Evolutionary conservation across 441 rosid genomes (phyloP).

Genomic region (Erodium moschatum): DNA sequence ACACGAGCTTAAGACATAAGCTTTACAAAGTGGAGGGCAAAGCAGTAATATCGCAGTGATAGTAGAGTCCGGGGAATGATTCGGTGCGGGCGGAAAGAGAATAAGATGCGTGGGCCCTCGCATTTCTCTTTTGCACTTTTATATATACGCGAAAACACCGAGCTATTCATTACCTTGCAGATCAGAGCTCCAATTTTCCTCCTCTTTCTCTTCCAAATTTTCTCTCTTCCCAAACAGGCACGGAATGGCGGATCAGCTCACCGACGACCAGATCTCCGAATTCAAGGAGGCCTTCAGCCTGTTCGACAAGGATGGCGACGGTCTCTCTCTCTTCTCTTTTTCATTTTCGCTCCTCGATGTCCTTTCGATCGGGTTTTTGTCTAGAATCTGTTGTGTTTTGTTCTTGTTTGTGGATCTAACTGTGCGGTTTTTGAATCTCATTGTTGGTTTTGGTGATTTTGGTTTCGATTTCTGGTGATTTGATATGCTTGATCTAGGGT

Average conservation of each 20-base stretch:
- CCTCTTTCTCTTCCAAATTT: neutral
- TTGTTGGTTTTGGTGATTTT: neutral
- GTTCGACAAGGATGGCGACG: conserved; percentile 90
- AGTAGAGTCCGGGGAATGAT: too few species aligned
- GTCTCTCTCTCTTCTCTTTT: conserved; percentile 24
- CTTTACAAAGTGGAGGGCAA: too few species aligned
- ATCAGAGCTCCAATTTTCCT: neutral
- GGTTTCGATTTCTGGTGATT: neutral
- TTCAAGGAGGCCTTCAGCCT: conserved; percentile 84
- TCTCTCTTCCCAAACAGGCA: neutral
- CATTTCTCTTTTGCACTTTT: too few species aligned
- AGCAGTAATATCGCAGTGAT: too few species aligned
- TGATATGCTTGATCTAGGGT: neutral
- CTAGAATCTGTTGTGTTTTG: neutral
- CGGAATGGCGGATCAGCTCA: conserved; percentile 74
- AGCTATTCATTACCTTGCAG: neutral
- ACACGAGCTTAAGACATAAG: too few species aligned
- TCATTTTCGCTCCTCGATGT: neutral
- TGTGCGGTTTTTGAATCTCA: neutral
- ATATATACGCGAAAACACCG: too few species aligned
- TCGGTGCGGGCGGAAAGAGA: too few species aligned
- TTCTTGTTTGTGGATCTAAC: neutral
- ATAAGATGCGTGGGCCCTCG: too few species aligned
- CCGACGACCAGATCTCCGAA: conserved; percentile 87
- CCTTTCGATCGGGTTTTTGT: neutral